Evolutionary conservation across 1,139 yeast genomes (phyloP).

Genomic region (Geotrichum phurueaensis): DNA sequence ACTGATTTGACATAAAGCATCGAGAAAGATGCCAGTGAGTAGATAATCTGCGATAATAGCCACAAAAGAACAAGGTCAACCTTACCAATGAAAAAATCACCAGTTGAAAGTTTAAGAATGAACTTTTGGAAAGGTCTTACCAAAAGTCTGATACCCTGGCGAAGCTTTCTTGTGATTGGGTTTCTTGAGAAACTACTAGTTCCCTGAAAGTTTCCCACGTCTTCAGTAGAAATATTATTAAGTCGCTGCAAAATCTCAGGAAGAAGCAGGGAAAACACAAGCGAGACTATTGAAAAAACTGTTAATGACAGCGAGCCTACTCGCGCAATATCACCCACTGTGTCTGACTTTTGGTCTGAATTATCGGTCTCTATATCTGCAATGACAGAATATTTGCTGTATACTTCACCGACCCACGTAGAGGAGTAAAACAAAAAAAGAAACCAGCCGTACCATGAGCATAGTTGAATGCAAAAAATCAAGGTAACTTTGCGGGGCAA

Average conservation of each 20-base stretch:
- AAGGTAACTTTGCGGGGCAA: slow-evolving; percentile 28
- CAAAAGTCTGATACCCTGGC: neutral
- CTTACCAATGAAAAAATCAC: slow-evolving; percentile 3
- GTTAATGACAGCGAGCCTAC: slow-evolving; percentile 38
- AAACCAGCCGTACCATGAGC: slow-evolving; percentile 40
- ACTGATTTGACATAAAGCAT: slow-evolving; percentile 31
- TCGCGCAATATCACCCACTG: slow-evolving; percentile 36
- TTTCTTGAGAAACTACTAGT: slow-evolving; percentile 2
- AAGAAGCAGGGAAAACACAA: slow-evolving; percentile 32
- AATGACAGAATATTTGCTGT: slow-evolving; percentile 24
- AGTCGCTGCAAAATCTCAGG: slow-evolving; percentile 26
- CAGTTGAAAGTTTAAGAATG: neutral
- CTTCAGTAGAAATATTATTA: neutral
- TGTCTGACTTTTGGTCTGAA: slow-evolving; percentile 27
- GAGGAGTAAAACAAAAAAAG: slow-evolving; percentile 38
- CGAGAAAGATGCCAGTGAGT: slow-evolving; percentile 32
- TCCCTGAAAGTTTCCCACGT: neutral
- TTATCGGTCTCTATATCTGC: slow-evolving; percentile 19
- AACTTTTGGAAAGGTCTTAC: slow-evolving; percentile 7
- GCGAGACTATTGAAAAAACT: slow-evolving; percentile 35
- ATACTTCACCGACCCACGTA: slow-evolving; percentile 40
- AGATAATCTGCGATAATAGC: slow-evolving; percentile 34
- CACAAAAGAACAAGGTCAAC: slow-evolving; percentile 29
- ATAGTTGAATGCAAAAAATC: slow-evolving; percentile 34
- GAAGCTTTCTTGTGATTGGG: slow-evolving; percentile 5